phyloP scores from a whole-genome alignment of 1,284 basidiomycete species.

The Crucibulum parvulum region DNA sequence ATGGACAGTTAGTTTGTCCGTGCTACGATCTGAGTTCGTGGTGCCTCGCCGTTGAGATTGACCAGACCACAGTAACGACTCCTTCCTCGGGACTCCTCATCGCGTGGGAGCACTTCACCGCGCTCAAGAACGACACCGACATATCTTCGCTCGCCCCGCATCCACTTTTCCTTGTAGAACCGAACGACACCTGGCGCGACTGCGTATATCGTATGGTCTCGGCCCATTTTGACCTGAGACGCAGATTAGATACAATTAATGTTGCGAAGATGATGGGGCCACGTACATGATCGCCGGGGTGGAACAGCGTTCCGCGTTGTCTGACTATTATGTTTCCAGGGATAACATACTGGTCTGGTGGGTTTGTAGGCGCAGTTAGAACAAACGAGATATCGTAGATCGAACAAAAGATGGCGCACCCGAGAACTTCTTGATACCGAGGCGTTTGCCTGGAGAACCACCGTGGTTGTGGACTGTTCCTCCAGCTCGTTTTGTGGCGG shows the following conservation, averaged over 20 bases:
- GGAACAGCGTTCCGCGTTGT: slow-evolving; percentile 89
- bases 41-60: slow-evolving; percentile 52
- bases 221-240: slow-evolving; percentile 83
- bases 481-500: slow-evolving; percentile 93
- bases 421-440: slow-evolving; percentile 95
- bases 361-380: neutral
- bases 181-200: slow-evolving; percentile 89
- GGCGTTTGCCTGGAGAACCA: slow-evolving; percentile 88
- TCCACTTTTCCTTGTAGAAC: slow-evolving; percentile 84
- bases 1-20: neutral
- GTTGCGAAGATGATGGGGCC: slow-evolving; percentile 12
- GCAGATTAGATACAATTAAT: slow-evolving; percentile 5
- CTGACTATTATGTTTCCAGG: slow-evolving; percentile 95
- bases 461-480: slow-evolving; percentile 92
- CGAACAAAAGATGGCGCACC: slow-evolving; percentile 55
- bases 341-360: slow-evolving; percentile 80
- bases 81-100: slow-evolving; percentile 74
- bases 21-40: neutral
- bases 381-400: neutral
- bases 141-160: slow-evolving; percentile 76
- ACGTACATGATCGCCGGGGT: slow-evolving; percentile 89
- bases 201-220: slow-evolving; percentile 93
- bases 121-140: slow-evolving; percentile 83
- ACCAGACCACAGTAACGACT: slow-evolving; percentile 81
- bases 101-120: slow-evolving; percentile 85